A percentile compares a stretch with the other conserved stretches of the same genome.
phyloP scores from a whole-genome alignment of 345 rosid genomes.

The Clausena lansium region DNA sequence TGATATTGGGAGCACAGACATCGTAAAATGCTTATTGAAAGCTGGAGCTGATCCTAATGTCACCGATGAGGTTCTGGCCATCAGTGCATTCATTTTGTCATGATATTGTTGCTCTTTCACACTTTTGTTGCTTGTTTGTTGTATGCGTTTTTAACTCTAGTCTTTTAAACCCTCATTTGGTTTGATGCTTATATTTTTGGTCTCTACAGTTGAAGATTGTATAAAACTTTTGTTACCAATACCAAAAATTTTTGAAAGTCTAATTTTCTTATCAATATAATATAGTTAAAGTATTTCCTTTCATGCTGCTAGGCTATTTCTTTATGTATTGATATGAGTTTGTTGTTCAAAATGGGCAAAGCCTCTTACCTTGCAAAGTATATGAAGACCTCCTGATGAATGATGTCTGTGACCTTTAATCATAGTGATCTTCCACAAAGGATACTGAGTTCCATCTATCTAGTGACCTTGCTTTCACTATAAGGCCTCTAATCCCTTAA shows the following conservation, averaged over 20 bases:
- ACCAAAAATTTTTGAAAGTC: background rate
- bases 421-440: background rate
- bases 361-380: background rate
- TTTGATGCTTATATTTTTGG: background rate
- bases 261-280: background rate
- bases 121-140: background rate
- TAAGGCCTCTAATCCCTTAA: background rate
- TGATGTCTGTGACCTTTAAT: background rate
- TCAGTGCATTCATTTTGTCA: conserved; percentile 4
- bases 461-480: background rate
- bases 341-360: background rate
- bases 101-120: background rate
- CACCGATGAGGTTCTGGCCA: conserved; percentile 57
- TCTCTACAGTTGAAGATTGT: background rate
- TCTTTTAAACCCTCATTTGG: background rate
- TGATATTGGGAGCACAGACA: conserved; percentile 62
- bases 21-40: conserved; percentile 66
- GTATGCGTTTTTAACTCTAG: background rate
- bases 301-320: background rate
- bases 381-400: background rate
- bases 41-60: conserved; percentile 85
- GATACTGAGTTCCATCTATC: background rate
- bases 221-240: background rate
- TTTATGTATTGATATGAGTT: background rate
- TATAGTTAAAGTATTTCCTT: background rate